Base-by-base conservation (phyloP, 83 land plant genomes). In the Picea abies region DNA sequence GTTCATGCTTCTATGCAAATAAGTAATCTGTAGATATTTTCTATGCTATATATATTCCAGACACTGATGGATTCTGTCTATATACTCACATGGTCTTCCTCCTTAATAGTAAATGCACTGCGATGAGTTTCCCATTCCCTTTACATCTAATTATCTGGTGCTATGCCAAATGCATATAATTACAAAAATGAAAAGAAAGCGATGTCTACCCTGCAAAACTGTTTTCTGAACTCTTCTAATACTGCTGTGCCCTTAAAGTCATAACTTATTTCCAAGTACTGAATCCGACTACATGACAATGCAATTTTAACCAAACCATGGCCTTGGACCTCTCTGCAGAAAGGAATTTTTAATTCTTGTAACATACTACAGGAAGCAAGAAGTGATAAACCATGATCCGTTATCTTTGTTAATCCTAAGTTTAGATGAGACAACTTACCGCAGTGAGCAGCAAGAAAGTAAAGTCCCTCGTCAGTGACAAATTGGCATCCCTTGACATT, bases 391-490 rank as follows among this genome's bases (percentile, higher is more conserved):
- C 91, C 91, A 23, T 47, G 19, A 80, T 89, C 91, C 22, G 91
- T 89, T 23, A 89, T 73, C 49, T 67, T 78, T n/a, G 91, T 89
- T 58, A 52, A 84, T 15, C 84, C 82, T 67, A 89, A 60, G 87
- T 84, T 89, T 70, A 89, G 76, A 62, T 87, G 76, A 20, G 67
- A 47, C 39, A 89, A 76, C 35, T 79, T 83, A 4, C 35, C 64
- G 79, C 91, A 89, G 1, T 73, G 58, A 5, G 32, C 58, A 9
- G 84, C 84, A 12, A 89, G 61, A 32, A 44, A 52, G 44, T 79
- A 80, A 23, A 89, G 80, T 56, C 91, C 91, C 71, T 87, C 91
- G 80, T 89, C 89, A 7, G 84, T 87, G 15, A 89, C 85, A 66
- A 84, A 87, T 1, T 85, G 65, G 66, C 91, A 87, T 19, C 84